Conservation (phyloP, 2,329 filamentous ascomycete genomes). For the Penicillium corylophilum region DNA sequence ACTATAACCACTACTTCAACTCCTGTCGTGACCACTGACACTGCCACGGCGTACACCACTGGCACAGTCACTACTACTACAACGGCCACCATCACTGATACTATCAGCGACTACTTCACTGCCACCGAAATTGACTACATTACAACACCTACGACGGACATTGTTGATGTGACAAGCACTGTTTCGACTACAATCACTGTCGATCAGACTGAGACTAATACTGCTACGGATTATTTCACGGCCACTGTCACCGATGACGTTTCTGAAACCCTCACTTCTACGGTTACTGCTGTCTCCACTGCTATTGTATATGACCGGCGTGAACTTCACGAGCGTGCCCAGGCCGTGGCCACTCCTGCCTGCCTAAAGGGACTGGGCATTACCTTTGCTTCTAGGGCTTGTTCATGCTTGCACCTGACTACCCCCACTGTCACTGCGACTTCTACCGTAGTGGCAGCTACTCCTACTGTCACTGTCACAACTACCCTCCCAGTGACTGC, state of each 20-base stretch:
- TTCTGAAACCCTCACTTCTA: not conserved
- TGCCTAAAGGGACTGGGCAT: not conserved
- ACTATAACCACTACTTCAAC: not conserved
- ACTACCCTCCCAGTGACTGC: not conserved
- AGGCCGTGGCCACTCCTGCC: not conserved
- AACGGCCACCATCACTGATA: not conserved
- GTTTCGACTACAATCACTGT: not conserved
- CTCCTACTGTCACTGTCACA: not conserved
- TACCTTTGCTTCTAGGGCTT: not conserved
- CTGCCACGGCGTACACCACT: not conserved
- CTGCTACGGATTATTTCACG: not conserved
- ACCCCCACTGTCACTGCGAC: not conserved
- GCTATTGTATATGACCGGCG: not conserved
- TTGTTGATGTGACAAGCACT: not conserved
- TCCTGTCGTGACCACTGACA: not conserved
- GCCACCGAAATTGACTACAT: not conserved
- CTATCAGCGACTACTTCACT: not conserved
- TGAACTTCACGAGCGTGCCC: not conserved
- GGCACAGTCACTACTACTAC: not conserved
- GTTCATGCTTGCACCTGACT: not conserved
- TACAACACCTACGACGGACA: not conserved
- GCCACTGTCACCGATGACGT: not conserved
- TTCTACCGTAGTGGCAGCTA: not conserved
- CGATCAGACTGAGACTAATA: not conserved
- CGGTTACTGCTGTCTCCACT: not conserved